Evolutionary conservation across 331 rosid genomes (phyloP).

Genomic region (Arachis monticola): DNA sequence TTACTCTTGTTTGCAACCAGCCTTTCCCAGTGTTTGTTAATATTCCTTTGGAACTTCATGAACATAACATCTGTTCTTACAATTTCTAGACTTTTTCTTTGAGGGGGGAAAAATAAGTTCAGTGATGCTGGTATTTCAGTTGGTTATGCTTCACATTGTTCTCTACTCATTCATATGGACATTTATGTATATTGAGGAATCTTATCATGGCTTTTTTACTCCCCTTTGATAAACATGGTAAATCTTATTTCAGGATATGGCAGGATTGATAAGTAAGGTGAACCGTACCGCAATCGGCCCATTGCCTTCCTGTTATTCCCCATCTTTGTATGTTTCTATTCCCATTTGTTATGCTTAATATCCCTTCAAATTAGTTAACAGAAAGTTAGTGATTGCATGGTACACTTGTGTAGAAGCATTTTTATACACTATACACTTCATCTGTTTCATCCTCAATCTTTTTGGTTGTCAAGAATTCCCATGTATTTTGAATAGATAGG

Average conservation of each 20-base stretch:
- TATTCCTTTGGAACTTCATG: not conserved
- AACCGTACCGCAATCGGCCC: slow-evolving; percentile 98
- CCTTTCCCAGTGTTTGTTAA: slow-evolving; percentile 20
- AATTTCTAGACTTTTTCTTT: not conserved
- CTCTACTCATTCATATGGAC: slow-evolving; percentile 4
- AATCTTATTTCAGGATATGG: slow-evolving; percentile 87
- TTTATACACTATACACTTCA: too few species aligned
- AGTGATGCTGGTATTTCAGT: slow-evolving; percentile 4
- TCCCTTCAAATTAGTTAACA: too few species aligned
- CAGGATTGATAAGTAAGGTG: slow-evolving; percentile 95
- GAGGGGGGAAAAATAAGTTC: not conserved
- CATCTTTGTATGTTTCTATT: slow-evolving; percentile 72
- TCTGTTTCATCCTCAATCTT: not conserved
- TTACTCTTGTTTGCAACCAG: slow-evolving; percentile 9
- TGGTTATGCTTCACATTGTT: slow-evolving; percentile 23
- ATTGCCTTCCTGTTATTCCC: slow-evolving; percentile 91
- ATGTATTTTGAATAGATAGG: not conserved
- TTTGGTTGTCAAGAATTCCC: not conserved
- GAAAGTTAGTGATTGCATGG: too few species aligned
- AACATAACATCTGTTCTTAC: not conserved
- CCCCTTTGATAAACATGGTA: slow-evolving; percentile 24
- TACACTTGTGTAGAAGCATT: too few species aligned
- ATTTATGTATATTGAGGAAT: slow-evolving; percentile 16
- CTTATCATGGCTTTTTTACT: not conserved
- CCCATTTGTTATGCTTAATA: not conserved